Base-by-base conservation (phyloP, 352 stramenopile species). In the Pythium utonaiense region DNA sequence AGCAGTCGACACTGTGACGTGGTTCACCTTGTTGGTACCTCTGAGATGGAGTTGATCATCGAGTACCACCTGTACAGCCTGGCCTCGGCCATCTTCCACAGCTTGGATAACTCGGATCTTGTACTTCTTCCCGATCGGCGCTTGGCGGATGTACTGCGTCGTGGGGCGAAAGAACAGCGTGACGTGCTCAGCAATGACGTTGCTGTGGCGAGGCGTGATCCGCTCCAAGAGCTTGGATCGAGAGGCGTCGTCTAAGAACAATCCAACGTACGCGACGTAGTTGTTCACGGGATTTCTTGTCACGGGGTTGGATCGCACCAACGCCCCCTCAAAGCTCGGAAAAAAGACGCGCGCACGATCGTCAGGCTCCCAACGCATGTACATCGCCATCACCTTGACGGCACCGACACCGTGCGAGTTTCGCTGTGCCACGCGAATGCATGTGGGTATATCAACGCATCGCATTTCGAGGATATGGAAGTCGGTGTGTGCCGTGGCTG, bases 341-440 rank as follows among this genome's bases (percentile, higher is more conserved):
- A 53, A 53, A 19, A 88, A 87, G 1, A 51, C 17, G 3, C 64
- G 53, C 24, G 74, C 74, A 33, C 59, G 72, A 0, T 17, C 12
- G 40, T 92, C 80, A 0, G 62, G 27, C 28, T 90, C 71, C 77
- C 77, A 92, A 4, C 83, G 78, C 57, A 82, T 42, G 41, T 80
- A 85, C 83, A 92, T 92, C 27, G 75, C 73, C 30, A 89, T 65
- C 12, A 91, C 80, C 64, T 89, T 89, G 16, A 68, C 44, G 4
- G 73, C 62, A 34, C 71, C 52, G 2, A 92, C 83, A 12, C 80
- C 83, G 33, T 92, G 83, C 1, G 83, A 84, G 22, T 92, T 92
- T 3, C 83, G 74, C 63, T 75, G 64, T 2, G 71, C 73, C 77
- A 88, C 85, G 53, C 69, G 76, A 24, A 68, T 69, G 24, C 71